Conservation (phyloP, 345 rosid genomes). For the Nasturtium officinale region DNA sequence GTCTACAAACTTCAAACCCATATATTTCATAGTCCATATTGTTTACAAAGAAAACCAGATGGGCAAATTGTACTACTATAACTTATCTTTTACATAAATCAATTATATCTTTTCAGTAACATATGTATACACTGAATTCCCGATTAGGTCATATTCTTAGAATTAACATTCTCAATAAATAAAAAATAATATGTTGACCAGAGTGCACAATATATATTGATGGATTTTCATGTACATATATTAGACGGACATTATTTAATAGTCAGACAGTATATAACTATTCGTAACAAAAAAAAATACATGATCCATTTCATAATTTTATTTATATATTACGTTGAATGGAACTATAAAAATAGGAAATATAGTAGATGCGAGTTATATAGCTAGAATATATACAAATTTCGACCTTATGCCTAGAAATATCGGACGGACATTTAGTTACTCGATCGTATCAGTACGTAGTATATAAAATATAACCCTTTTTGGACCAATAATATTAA, state of each 20-base stretch:
- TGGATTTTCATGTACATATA: not conserved
- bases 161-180: not conserved
- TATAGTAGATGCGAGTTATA: not conserved
- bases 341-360: not conserved
- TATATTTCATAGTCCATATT: not conserved
- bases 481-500: conserved; percentile 1
- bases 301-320: not conserved
- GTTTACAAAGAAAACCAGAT: no score
- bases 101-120: not conserved
- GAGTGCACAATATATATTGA: not conserved
- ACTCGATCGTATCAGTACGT: not conserved
- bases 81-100: not conserved
- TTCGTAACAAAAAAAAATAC: not conserved
- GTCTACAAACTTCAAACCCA: not conserved
- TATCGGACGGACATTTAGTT: not conserved
- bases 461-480: not conserved
- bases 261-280: not conserved
- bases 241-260: not conserved
- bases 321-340: not conserved
- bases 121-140: no score
- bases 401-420: not conserved
- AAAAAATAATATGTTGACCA: not conserved
- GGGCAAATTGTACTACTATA: not conserved
- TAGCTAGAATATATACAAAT: not conserved
- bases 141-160: not conserved